A percentile compares a stretch with the other conserved stretches of the same genome.
Evolutionary conservation across 345 rosid species (phyloP).

Genomic region (Melastoma malabathricum): DNA sequence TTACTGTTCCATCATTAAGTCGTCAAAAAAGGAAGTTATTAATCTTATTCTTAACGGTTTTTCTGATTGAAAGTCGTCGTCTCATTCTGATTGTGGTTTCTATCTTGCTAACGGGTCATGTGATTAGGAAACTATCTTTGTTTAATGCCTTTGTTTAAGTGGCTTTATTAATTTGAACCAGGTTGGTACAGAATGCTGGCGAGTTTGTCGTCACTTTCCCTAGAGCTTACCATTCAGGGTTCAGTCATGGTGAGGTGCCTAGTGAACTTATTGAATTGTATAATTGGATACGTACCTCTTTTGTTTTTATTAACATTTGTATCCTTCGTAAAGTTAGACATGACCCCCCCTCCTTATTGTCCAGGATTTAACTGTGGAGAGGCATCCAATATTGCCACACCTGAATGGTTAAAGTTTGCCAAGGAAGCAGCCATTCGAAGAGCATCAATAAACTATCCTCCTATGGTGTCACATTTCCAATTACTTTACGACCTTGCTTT

Average conservation of each 20-base stretch:
- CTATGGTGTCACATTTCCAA: slow-evolving; percentile 99
- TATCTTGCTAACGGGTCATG: background rate
- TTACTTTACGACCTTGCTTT: slow-evolving; percentile 88
- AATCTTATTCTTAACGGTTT: background rate
- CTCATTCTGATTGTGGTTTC: background rate
- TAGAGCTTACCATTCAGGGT: slow-evolving; percentile 97
- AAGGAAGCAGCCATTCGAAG: slow-evolving; percentile 92
- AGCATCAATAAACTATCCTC: slow-evolving; percentile 92
- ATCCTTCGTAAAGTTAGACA: background rate
- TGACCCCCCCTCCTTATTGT: background rate
- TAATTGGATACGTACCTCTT: background rate
- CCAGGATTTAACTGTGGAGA: slow-evolving; percentile 93
- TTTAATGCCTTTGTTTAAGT: background rate
- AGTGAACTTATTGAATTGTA: background rate
- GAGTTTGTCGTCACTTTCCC: slow-evolving; percentile 97
- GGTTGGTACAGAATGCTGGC: slow-evolving; percentile 89
- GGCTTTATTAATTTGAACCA: slow-evolving; percentile 14
- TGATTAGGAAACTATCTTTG: background rate
- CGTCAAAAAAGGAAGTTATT: background rate
- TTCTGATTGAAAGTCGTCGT: background rate
- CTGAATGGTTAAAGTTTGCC: slow-evolving; percentile 78
- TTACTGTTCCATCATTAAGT: slow-evolving; percentile 1
- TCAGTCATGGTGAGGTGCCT: slow-evolving; percentile 72
- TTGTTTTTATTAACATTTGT: background rate
- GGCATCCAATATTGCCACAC: slow-evolving; percentile 97